Base-by-base conservation (phyloP, 2,329 filamentous ascomycete species). In the Diplodia scrobiculata region DNA sequence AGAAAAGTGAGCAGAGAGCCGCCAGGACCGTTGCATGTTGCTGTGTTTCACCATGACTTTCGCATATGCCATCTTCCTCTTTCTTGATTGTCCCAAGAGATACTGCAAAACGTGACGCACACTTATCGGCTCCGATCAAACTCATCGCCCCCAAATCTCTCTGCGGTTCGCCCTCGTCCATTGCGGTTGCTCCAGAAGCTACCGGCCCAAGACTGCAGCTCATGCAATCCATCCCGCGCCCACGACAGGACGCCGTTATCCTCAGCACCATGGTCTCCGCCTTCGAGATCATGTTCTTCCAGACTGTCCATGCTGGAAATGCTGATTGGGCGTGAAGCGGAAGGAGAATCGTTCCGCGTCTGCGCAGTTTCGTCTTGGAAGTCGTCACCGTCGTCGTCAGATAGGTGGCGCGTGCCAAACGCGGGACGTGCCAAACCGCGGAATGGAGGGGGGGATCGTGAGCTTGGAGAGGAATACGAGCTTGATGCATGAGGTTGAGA, bases 401-500 rank as follows among this genome's bases (percentile, higher is more conserved):
- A 55, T 6, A 36, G 19, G n/a, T 19, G 38, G 19, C 38, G 41
- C 34, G 38, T 11, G 25, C 51, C 38, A 27, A 65, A 27, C n/a
- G 25, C 25, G 5, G 52, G 27, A 19, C 38, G 32, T 1, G 47
- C 59, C n/a, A 58, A 63, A 32, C 14, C 29, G 13, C 14, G 29
- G 36, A 36, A 47, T 17, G 63, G 54, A 19, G 54, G 60, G 41
- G 34, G 32, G 25, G 54, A 55, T 19, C 47, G 51, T 27, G 58
- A 54, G 47, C 51, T 55, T 38, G 60, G 59, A 17, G 65, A 66
- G 41, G 54, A 45, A 51, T 48, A 59, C 41, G 53, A 58, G 11
- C 52, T 53, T 17, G 64, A 66, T 14, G 53, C 52, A 25, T 60
- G 54, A 45, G 64, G 34, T 54, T 73, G 52, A 25, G 63, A 55